Evolutionary conservation across 2,329 filamentous ascomycete genomes (phyloP), one percentile per base, ranked within the genome.

Genomic region (Emydomyces testavorans): DNA sequence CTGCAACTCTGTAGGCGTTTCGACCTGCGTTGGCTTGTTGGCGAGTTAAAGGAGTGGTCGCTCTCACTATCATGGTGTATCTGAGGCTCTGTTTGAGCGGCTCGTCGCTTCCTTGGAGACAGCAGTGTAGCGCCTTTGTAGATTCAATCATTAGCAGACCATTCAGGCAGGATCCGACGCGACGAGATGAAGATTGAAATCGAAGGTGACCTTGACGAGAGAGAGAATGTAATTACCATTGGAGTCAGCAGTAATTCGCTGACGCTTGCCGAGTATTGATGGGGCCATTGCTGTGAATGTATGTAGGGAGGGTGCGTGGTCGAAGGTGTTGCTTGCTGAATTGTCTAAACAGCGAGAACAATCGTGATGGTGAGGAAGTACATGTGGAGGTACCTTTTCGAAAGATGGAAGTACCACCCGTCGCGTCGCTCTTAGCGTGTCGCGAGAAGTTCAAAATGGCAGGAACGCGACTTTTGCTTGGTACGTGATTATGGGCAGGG

Each of bases 31-130:
- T 58, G 60, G 48, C 60, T 59, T 46, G 59, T 55, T 38, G 61
- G 53, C 16, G 54, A 50, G 47, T 54, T 54, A 49, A 55, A 48
- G 49, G 55, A 52, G 16, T 58, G 54, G 23, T 51, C 52, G 16
- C 35, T 34, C 36, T 49, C 50, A 21, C 55, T 54, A 53, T 68
- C 65, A 50, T 64, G 58, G 44, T 63, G 63, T 43, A 64, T 65
- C 50, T 58, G 62, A 48, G 66, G 59, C 66, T 67, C 37, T 64
- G 5, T 3, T 7, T 67, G 69, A 60, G 62, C 63, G 60, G 62
- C 63, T 54, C 69, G 68, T 54, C 68, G 69, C 64, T 72, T 75
- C 58, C 68, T 71, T 40, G 65, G 62, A 50, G 63, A 64, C 24
- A 61, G 64, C 38, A 64, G 53, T 38, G 63, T 60, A n/a, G 65